Evolutionary conservation across 257 asterid species (phyloP).

Genomic region (Ligustrum vulgare): DNA sequence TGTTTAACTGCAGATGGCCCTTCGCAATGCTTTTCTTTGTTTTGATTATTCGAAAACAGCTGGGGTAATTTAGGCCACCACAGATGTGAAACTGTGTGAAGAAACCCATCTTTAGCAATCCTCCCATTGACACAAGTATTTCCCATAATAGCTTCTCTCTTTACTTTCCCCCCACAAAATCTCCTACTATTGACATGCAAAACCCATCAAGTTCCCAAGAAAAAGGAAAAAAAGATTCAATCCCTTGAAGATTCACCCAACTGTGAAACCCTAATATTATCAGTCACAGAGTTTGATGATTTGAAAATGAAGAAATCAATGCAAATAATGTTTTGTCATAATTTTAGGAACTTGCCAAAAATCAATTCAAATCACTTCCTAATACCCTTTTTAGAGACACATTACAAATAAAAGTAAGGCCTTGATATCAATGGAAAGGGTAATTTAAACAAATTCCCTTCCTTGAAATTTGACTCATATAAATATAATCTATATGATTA

Average conservation of each 20-base stretch:
- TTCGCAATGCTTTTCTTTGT: neutral
- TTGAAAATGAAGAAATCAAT: neutral
- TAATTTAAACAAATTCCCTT: neutral
- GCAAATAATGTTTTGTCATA: neutral
- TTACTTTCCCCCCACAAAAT: neutral
- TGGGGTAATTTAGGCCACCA: conserved; percentile 33
- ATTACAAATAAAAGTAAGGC: neutral
- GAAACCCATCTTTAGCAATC: conserved; percentile 23
- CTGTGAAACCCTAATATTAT: conserved; percentile 4
- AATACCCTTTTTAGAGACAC: neutral
- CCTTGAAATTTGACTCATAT: neutral
- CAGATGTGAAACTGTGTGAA: conserved; percentile 27
- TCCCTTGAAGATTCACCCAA: neutral
- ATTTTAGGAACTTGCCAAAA: neutral
- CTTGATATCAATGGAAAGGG: neutral
- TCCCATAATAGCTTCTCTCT: conserved; percentile 29
- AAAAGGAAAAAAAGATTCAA: neutral
- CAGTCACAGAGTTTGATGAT: neutral
- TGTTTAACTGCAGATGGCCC: conserved; percentile 8
- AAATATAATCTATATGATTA: neutral
- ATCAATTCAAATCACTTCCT: neutral
- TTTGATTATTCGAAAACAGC: neutral
- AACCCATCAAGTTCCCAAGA: conserved; percentile 1
- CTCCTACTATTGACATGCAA: neutral
- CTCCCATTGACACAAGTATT: conserved; percentile 39